phyloP scores from a whole-genome alignment of 2,329 filamentous ascomycete genomes.

The Fusarium camptoceras region DNA sequence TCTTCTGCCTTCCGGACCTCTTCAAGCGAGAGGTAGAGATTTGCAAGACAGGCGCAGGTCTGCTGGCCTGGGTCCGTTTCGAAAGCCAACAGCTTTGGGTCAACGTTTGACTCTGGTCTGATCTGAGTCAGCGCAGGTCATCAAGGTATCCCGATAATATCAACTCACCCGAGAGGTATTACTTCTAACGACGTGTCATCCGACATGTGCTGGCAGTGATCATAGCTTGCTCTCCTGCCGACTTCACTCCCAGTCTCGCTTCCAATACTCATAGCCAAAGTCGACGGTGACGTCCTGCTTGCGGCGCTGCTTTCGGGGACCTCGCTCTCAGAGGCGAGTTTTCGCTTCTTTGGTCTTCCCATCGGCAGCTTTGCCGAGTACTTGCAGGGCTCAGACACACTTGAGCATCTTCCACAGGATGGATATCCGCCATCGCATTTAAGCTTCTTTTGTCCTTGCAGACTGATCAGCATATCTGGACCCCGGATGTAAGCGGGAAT shows the following conservation, averaged over 20 bases:
- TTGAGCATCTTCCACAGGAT: conserved; percentile 35
- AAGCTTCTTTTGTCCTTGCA: conserved; percentile 45
- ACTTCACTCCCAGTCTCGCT: conserved; percentile 25
- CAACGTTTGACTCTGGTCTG: conserved; percentile 37
- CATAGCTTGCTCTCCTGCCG: conserved; percentile 15
- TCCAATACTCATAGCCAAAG: conserved; percentile 8
- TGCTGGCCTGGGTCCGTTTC: conserved; percentile 24
- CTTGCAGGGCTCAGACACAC: conserved; percentile 27
- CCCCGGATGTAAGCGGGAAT: conserved; percentile 11
- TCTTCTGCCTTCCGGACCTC: conserved; percentile 40
- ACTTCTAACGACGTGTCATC: conserved; percentile 17
- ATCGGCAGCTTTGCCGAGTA: conserved; percentile 44
- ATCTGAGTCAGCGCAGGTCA: conserved; percentile 13
- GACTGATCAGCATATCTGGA: conserved; percentile 13
- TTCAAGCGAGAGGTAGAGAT: conserved; percentile 41
- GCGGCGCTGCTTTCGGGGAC: conserved; percentile 11
- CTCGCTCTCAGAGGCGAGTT: conserved; percentile 21
- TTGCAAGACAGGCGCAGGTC: conserved; percentile 43
- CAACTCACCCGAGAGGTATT: conserved; percentile 31
- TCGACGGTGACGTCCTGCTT: conserved; percentile 20
- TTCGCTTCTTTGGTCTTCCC: conserved; percentile 46
- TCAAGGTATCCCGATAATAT: not conserved
- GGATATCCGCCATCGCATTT: conserved; percentile 45
- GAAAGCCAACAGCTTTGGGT: conserved; percentile 18
- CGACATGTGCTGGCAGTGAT: conserved; percentile 24